These are phyloP conservation scores for Pichia norvegensis DNA, from an alignment of 1,139 yeast genomes.

Conservation along the genomic window DNA sequence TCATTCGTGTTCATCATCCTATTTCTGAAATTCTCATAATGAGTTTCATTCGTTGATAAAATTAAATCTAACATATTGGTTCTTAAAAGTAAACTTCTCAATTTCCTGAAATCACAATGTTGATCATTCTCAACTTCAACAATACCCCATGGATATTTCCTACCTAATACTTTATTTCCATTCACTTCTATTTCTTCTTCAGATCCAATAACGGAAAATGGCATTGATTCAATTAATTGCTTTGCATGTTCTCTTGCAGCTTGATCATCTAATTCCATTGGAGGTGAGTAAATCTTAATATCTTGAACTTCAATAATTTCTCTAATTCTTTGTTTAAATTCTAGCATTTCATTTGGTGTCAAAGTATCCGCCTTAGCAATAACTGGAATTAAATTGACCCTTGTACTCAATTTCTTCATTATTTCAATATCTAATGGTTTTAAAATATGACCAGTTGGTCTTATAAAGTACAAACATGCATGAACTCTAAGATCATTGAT, in stretches of 20 bases:
- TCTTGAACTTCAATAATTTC: slow-evolving; percentile 89
- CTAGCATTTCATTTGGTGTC: slow-evolving; percentile 70
- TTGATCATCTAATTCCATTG: slow-evolving; percentile 63
- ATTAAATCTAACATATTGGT: slow-evolving; percentile 90
- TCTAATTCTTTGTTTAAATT: slow-evolving; percentile 80
- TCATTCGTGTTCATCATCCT: slow-evolving; percentile 55
- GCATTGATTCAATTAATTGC: slow-evolving; percentile 84
- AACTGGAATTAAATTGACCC: slow-evolving; percentile 91
- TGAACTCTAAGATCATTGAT: slow-evolving; percentile 87
- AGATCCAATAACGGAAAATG: slow-evolving; percentile 88
- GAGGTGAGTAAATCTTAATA: slow-evolving; percentile 85
- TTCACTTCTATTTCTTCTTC: slow-evolving; percentile 78
- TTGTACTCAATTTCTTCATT: slow-evolving; percentile 77
- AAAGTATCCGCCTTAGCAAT: slow-evolving; percentile 94
- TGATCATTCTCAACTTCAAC: slow-evolving; percentile 95
- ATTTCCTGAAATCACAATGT: slow-evolving; percentile 91
- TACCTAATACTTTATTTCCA: slow-evolving; percentile 75
- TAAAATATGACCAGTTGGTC: slow-evolving; percentile 93
- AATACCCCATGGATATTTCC: slow-evolving; percentile 96
- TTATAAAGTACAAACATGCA: slow-evolving; percentile 88
- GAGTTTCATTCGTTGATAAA: slow-evolving; percentile 82
- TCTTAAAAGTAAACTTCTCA: slow-evolving; percentile 80
- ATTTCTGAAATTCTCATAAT: slow-evolving; percentile 83
- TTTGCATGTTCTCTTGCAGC: slow-evolving; percentile 76
- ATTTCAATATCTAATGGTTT: slow-evolving; percentile 93